phyloP scores from a whole-genome alignment of 2,329 filamentous ascomycete genomes.

The Thielaviopsis euricoi region DNA sequence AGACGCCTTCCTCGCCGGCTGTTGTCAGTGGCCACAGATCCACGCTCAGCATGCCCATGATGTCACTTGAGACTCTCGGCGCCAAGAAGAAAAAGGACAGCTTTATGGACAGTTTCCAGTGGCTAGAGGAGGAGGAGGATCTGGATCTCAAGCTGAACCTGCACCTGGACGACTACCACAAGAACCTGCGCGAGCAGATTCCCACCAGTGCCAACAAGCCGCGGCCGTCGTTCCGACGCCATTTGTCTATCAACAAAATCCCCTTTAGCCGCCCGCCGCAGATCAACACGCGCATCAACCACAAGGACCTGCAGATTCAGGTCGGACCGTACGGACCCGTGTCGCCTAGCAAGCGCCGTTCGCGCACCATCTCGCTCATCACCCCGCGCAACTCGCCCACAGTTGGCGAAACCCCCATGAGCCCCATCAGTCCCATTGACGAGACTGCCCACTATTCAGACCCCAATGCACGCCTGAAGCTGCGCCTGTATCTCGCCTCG shows the following conservation, averaged over 20 bases:
- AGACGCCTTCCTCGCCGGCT: conserved; percentile 17
- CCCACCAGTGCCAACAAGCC: conserved; percentile 28
- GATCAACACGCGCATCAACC: conserved; percentile 30
- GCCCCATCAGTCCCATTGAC: conserved; percentile 34
- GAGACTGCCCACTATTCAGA: conserved; percentile 77
- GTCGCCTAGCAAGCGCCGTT: conserved; percentile 31
- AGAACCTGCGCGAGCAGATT: conserved; percentile 38
- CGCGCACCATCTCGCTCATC: conserved; percentile 38
- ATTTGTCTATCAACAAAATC: conserved; percentile 53
- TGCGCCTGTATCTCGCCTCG: conserved; percentile 72
- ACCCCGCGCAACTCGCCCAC: conserved; percentile 21
- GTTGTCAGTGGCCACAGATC: conserved; percentile 17
- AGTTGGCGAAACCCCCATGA: conserved; percentile 1
- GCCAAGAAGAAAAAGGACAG: conserved; percentile 30
- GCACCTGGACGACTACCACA: conserved; percentile 53
- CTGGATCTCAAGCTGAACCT: conserved; percentile 42
- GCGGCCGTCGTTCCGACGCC: conserved; percentile 50
- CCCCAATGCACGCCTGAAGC: conserved; percentile 69
- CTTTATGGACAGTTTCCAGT: conserved; percentile 52
- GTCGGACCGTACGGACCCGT: conserved; percentile 16
- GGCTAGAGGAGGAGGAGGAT: conserved; percentile 57
- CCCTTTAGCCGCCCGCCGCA: conserved; percentile 41
- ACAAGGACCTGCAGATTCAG: conserved; percentile 23
- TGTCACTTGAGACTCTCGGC: conserved; percentile 14
- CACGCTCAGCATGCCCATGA: conserved; percentile 10